A percentile compares a stretch with the other conserved stretches of the same genome.
Evolutionary conservation across 2,329 filamentous ascomycete genomes (phyloP).

Genomic region (Lasiodiplodia theobromae): DNA sequence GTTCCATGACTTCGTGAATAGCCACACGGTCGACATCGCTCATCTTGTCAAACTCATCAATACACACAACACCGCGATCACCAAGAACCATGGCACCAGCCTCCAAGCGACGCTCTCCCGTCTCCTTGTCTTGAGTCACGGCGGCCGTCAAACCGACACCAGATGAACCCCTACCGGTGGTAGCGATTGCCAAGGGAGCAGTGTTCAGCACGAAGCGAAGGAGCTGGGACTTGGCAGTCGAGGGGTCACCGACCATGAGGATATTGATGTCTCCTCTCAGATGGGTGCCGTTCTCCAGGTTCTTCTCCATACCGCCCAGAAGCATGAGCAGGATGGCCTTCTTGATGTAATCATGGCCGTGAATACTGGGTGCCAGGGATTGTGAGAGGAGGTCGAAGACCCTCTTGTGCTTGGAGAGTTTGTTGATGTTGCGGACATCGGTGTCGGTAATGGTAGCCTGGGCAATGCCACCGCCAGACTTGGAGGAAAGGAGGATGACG

Average conservation of each 20-base stretch:
- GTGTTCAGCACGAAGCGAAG: slow-evolving; percentile 97
- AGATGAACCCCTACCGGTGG: slow-evolving; percentile 94
- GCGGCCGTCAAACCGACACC: slow-evolving; percentile 97
- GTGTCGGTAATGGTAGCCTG: slow-evolving; percentile 93
- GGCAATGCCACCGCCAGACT: slow-evolving; percentile 92
- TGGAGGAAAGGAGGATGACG: slow-evolving; percentile 90
- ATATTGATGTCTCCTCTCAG: slow-evolving; percentile 99
- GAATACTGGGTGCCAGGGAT: slow-evolving; percentile 94
- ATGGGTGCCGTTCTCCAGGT: slow-evolving; percentile 96
- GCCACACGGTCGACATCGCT: slow-evolving; percentile 96
- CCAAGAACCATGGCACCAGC: slow-evolving; percentile 99
- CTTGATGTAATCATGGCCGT: slow-evolving; percentile 96
- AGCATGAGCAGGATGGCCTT: slow-evolving; percentile 96
- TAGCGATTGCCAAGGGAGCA: slow-evolving; percentile 93
- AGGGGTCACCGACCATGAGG: slow-evolving; percentile 98
- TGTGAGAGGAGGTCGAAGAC: slow-evolving; percentile 92
- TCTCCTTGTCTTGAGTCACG: slow-evolving; percentile 96
- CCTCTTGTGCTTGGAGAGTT: slow-evolving; percentile 91
- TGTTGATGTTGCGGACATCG: slow-evolving; percentile 98
- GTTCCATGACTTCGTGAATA: slow-evolving; percentile 99
- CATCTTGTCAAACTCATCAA: slow-evolving; percentile 99
- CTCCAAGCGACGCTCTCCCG: slow-evolving; percentile 90
- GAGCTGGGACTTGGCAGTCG: slow-evolving; percentile 97
- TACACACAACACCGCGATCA: slow-evolving; percentile 96
- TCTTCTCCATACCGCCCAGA: slow-evolving; percentile 96